These are phyloP conservation scores for Entophlyctis luteolus DNA, from an alignment of 192 early-diverging fungal genomes.

Conservation along the genomic window DNA sequence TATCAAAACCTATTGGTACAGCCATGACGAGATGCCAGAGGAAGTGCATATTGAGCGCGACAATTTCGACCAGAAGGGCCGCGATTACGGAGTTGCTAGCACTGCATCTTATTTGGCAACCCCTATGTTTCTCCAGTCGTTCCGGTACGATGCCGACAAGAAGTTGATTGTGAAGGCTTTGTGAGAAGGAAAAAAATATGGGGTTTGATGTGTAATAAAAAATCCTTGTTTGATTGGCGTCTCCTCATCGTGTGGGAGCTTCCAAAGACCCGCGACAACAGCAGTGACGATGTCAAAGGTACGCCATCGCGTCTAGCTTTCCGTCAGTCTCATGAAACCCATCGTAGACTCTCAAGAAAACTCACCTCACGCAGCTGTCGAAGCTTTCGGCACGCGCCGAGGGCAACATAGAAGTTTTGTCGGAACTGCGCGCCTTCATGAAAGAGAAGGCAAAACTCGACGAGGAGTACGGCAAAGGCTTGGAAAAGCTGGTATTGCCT, in stretches of 20 bases:
- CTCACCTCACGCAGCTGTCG: slow-evolving; percentile 19
- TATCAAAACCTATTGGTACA: slow-evolving; percentile 67
- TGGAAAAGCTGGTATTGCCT: slow-evolving; percentile 17
- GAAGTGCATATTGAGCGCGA: slow-evolving; percentile 58
- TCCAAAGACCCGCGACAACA: background rate
- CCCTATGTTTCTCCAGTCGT: slow-evolving; percentile 8
- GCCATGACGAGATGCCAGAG: slow-evolving; percentile 53
- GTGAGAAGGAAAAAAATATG: slow-evolving; percentile 7
- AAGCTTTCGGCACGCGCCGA: slow-evolving; percentile 20
- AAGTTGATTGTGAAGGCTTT: background rate
- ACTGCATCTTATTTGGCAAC: background rate
- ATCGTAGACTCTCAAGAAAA: slow-evolving; percentile 13
- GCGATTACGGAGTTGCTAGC: background rate
- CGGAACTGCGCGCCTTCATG: slow-evolving; percentile 17
- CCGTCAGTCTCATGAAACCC: background rate
- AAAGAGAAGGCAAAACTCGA: slow-evolving; percentile 23
- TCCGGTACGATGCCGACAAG: background rate
- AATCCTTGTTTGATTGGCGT: too few species aligned
- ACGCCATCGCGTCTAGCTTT: background rate
- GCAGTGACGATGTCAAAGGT: background rate
- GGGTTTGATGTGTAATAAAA: too few species aligned
- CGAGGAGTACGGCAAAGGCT: slow-evolving; percentile 9
- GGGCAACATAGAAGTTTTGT: slow-evolving; percentile 3
- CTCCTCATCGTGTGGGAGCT: background rate
- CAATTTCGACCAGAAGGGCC: slow-evolving; percentile 57